Conservation (phyloP, 2,329 filamentous ascomycete genomes). For the Calonectria leucothoes region DNA sequence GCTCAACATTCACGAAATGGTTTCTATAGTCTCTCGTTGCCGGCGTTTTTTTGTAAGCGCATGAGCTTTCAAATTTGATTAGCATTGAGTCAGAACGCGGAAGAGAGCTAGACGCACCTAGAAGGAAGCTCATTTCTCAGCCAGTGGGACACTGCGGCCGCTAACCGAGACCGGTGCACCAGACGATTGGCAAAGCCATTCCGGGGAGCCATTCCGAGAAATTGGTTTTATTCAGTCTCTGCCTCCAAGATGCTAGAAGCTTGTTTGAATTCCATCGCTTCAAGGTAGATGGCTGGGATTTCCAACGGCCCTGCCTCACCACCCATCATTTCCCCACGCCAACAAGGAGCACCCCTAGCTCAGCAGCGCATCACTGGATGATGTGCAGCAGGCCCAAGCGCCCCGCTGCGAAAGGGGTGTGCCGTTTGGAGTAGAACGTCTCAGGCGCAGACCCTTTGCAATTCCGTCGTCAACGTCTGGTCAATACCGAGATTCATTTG, state of each 20-base stretch:
- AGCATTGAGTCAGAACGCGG: constrained; percentile 3
- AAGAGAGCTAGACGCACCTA: not conserved
- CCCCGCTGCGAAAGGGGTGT: constrained; percentile 31
- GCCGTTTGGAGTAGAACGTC: constrained; percentile 28
- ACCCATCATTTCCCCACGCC: constrained; percentile 34
- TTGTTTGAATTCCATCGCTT: constrained; percentile 1
- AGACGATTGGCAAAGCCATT: constrained; percentile 26
- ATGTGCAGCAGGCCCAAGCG: constrained; percentile 44
- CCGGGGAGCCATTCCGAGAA: constrained; percentile 31
- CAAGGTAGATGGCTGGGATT: constrained; percentile 8
- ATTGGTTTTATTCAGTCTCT: constrained; percentile 23
- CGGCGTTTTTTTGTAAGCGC: not conserved
- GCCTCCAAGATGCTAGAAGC: not conserved
- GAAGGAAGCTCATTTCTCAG: constrained; percentile 18
- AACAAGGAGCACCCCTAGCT: constrained; percentile 30
- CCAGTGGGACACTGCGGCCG: constrained; percentile 23
- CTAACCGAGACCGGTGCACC: constrained; percentile 31
- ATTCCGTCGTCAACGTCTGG: constrained; percentile 22
- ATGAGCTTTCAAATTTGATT: not conserved
- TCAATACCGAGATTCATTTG: not conserved
- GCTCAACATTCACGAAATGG: not conserved
- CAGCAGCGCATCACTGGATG: constrained; percentile 35
- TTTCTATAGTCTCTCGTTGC: not conserved
- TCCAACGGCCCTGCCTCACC: constrained; percentile 14
- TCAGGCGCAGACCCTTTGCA: constrained; percentile 28